phyloP scores from a whole-genome alignment of 768 basidiomycete species.

The Naematelia aurantialba region DNA sequence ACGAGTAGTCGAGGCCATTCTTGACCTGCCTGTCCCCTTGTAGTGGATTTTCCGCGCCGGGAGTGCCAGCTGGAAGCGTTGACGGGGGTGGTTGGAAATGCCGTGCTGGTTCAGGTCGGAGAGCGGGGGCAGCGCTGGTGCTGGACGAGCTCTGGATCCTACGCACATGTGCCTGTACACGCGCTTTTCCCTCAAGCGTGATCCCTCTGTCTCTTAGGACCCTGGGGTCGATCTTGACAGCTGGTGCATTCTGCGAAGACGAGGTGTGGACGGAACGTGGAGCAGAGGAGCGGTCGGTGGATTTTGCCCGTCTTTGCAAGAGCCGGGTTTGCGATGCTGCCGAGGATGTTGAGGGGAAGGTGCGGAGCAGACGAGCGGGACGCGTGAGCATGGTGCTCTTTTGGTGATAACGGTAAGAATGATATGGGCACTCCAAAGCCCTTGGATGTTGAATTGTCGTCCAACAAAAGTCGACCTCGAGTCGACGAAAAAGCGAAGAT shows the following conservation, averaged over 20 bases:
- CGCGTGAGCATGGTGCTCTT: conserved; percentile 29
- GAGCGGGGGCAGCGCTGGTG: conserved; percentile 62
- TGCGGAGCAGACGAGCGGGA: conserved; percentile 55
- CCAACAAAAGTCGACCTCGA: not conserved
- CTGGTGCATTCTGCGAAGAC: conserved; percentile 22
- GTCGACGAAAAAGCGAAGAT: not conserved
- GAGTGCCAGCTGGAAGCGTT: conserved; percentile 27
- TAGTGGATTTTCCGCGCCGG: conserved; percentile 26
- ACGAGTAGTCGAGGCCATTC: conserved; percentile 45
- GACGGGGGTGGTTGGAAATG: conserved; percentile 46
- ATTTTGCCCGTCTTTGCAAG: conserved; percentile 10
- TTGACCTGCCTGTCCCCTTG: conserved; percentile 26
- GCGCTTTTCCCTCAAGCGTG: conserved; percentile 73
- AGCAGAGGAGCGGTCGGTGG: conserved; percentile 8
- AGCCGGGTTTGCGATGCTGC: conserved; percentile 58
- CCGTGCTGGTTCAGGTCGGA: conserved; percentile 64
- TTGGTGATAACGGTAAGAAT: not conserved
- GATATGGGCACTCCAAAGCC: not conserved
- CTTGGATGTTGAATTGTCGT: not conserved
- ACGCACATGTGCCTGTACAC: conserved; percentile 73
- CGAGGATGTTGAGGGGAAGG: conserved; percentile 82
- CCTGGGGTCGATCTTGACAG: not conserved
- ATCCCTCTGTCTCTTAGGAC: conserved; percentile 30
- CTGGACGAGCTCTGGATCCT: conserved; percentile 67
- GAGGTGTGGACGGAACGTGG: conserved; percentile 29